Evolutionary conservation across 352 stramenopile species (phyloP).

Genomic region (Pythium phragmitis): DNA sequence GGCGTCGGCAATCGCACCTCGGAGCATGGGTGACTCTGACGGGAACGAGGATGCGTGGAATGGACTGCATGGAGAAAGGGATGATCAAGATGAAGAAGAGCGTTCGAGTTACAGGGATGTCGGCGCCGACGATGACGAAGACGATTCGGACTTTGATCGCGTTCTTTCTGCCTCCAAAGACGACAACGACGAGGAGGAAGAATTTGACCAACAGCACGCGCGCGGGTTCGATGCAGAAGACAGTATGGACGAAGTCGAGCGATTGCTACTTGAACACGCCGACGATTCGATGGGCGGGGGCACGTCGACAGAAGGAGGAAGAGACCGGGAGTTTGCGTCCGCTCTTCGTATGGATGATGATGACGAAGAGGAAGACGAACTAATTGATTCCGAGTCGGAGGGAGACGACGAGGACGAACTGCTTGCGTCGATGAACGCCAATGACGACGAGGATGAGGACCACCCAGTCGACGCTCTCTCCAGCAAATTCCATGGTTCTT

Average conservation of each 20-base stretch:
- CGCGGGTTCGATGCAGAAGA: slow-evolving; percentile 10
- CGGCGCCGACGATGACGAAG: not conserved
- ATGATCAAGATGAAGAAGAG: not conserved
- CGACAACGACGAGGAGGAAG: slow-evolving; percentile 7
- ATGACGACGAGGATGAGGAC: not conserved
- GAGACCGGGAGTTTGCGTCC: slow-evolving; percentile 10
- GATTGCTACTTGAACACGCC: slow-evolving; percentile 16
- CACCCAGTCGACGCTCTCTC: too few relatives aligned
- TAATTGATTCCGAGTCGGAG: slow-evolving; percentile 29
- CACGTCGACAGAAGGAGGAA: not conserved
- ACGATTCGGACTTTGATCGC: slow-evolving; percentile 9
- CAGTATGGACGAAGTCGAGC: slow-evolving; percentile 26
- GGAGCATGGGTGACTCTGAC: too few relatives aligned
- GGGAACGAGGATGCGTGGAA: too few relatives aligned
- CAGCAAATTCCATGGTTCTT: too few relatives aligned
- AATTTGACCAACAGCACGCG: slow-evolving; percentile 6
- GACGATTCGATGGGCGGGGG: not conserved
- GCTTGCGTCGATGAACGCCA: not conserved
- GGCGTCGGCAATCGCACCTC: too few relatives aligned
- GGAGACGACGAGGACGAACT: slow-evolving; percentile 11
- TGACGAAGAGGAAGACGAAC: slow-evolving; percentile 19
- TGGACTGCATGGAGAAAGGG: too few relatives aligned
- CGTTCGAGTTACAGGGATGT: not conserved
- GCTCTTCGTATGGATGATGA: slow-evolving; percentile 29
- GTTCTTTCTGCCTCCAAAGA: not conserved